These are phyloP conservation scores for Sporothrix brunneoviolacea DNA, from an alignment of 2,329 filamentous ascomycete genomes.

Conservation along the genomic window DNA sequence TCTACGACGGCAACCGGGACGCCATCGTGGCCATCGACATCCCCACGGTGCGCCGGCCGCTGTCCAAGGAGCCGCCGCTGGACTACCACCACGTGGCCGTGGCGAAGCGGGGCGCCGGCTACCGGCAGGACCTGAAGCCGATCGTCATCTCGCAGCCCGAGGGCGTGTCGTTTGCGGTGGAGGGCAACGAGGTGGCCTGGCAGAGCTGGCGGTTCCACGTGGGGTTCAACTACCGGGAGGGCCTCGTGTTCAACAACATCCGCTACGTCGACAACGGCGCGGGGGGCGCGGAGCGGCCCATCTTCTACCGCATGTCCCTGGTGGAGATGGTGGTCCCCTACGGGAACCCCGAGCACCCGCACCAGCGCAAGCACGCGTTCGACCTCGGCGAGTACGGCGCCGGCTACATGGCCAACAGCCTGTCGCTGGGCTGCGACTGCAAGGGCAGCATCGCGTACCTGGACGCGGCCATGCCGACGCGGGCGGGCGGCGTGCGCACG, in stretches of 20 bases:
- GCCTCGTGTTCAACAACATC: slow-evolving; percentile 84
- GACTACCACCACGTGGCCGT: slow-evolving; percentile 75
- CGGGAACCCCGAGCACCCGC: slow-evolving; percentile 71
- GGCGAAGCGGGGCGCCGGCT: slow-evolving; percentile 67
- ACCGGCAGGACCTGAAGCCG: slow-evolving; percentile 70
- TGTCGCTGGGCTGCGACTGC: slow-evolving; percentile 74
- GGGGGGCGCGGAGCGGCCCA: slow-evolving; percentile 61
- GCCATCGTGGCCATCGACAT: slow-evolving; percentile 79
- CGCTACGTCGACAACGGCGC: slow-evolving; percentile 79
- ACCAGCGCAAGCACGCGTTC: slow-evolving; percentile 76
- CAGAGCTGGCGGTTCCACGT: slow-evolving; percentile 92
- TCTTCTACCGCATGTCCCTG: slow-evolving; percentile 84
- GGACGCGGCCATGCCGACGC: slow-evolving; percentile 76
- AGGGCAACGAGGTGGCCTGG: slow-evolving; percentile 69
- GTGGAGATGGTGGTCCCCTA: slow-evolving; percentile 94
- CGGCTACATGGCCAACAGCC: slow-evolving; percentile 76
- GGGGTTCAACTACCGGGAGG: slow-evolving; percentile 92
- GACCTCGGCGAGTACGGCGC: slow-evolving; percentile 69
- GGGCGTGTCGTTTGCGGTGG: slow-evolving; percentile 70
- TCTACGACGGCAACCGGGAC: slow-evolving; percentile 74
- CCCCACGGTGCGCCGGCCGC: slow-evolving; percentile 65
- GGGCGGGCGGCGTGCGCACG: slow-evolving; percentile 63
- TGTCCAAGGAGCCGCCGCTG: slow-evolving; percentile 64
- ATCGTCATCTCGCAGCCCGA: slow-evolving; percentile 69
- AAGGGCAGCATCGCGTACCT: slow-evolving; percentile 89